Evolutionary conservation across 83 land plant species (phyloP).

Genomic region (Picea abies): DNA sequence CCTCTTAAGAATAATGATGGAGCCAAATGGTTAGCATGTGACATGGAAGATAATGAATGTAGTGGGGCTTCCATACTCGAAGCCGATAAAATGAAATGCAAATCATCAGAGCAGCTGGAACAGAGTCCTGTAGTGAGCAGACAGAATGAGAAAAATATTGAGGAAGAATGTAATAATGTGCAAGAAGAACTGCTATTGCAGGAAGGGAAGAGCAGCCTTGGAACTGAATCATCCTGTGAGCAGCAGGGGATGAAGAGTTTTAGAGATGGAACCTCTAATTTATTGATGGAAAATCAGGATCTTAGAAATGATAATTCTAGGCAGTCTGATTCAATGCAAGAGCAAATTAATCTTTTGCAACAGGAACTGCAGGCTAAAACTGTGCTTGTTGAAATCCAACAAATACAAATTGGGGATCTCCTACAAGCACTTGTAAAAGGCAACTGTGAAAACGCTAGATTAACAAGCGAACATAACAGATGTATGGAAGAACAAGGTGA

Average conservation of each 20-base stretch:
- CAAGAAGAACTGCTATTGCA: background rate
- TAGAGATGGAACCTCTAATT: too few relatives aligned
- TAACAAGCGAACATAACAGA: background rate
- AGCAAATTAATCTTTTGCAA: background rate
- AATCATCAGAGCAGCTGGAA: background rate
- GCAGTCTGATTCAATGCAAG: background rate
- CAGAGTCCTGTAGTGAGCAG: background rate
- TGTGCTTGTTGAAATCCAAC: background rate
- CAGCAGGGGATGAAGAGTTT: background rate
- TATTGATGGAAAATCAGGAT: background rate
- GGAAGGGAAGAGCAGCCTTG: background rate
- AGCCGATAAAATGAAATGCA: background rate
- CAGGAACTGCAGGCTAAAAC: background rate
- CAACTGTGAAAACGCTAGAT: background rate
- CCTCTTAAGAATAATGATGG: background rate
- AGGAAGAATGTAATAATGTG: constrained; percentile 1
- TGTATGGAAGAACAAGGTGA: background rate
- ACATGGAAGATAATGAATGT: background rate
- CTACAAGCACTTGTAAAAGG: background rate
- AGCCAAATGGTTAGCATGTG: background rate
- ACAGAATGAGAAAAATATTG: background rate
- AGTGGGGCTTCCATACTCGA: background rate
- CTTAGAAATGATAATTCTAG: background rate
- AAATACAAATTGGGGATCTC: background rate
- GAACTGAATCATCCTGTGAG: background rate